These are phyloP conservation scores for Glebionis coronaria DNA, from an alignment of 129 eudicot species.

Conservation along the genomic window DNA sequence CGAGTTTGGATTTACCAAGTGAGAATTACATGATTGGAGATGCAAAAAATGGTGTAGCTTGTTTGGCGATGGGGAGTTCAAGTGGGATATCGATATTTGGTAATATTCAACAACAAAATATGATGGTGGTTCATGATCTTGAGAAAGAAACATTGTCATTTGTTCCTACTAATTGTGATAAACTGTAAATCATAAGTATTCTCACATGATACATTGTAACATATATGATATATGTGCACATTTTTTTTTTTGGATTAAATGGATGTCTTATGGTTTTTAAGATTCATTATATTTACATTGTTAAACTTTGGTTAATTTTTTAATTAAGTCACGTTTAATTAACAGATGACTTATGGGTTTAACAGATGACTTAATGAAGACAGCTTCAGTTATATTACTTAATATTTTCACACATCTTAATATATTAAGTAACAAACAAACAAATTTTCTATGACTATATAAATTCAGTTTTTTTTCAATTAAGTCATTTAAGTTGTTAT, in stretches of 20 bases:
- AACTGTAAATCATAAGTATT: slow-evolving; percentile 34
- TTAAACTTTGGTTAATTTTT: too few relatives aligned
- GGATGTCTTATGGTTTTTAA: slow-evolving; percentile 1
- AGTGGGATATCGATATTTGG: slow-evolving; percentile 86
- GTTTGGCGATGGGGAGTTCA: slow-evolving; percentile 81
- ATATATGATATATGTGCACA: neutral
- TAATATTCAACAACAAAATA: slow-evolving; percentile 71
- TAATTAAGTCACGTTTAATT: too few relatives aligned
- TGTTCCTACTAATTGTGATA: slow-evolving; percentile 55
- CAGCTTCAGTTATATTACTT: too few relatives aligned
- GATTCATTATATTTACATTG: neutral
- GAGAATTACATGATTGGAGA: slow-evolving; percentile 71
- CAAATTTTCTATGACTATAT: too few relatives aligned
- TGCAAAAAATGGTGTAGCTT: slow-evolving; percentile 43
- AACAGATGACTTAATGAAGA: too few relatives aligned
- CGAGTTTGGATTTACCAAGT: slow-evolving; percentile 60
- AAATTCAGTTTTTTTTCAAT: too few relatives aligned
- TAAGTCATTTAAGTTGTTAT: too few relatives aligned
- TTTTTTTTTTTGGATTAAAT: slow-evolving; percentile 3
- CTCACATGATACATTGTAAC: neutral
- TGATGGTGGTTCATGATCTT: slow-evolving; percentile 73
- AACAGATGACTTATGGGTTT: too few relatives aligned
- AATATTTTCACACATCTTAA: too few relatives aligned
- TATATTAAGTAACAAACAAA: too few relatives aligned
- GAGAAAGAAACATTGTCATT: slow-evolving; percentile 62